Evolutionary conservation across 164 flowering plant species (phyloP).

Genomic region (Chloranthus sessilifolius): DNA sequence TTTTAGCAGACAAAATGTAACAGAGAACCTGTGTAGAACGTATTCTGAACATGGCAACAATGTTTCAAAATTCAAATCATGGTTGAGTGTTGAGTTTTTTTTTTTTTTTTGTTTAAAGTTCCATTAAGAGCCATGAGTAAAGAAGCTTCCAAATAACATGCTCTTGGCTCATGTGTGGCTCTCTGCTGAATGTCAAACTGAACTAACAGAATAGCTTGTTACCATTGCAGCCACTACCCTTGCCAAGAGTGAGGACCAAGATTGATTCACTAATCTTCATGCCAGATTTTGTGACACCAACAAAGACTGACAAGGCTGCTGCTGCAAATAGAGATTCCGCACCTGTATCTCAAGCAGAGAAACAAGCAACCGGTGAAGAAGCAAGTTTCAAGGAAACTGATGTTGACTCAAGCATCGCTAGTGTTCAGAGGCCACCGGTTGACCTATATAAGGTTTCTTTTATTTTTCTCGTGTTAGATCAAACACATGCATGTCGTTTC

Average conservation of each 20-base stretch:
- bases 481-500: not conserved
- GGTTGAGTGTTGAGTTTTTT: no score
- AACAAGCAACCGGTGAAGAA: slow-evolving; percentile 19
- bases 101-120: no score
- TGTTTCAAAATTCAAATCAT: no score
- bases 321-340: slow-evolving; percentile 18
- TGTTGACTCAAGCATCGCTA: slow-evolving; percentile 35
- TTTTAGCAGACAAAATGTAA: no score
- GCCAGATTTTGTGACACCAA: slow-evolving; percentile 40
- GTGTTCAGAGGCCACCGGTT: slow-evolving; percentile 92
- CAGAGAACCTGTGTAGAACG: no score
- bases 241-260: slow-evolving; percentile 66
- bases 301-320: slow-evolving; percentile 30
- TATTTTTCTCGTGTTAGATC: not conserved
- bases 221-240: slow-evolving; percentile 66
- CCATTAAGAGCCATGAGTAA: no score
- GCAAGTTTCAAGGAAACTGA: slow-evolving; percentile 29
- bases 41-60: no score
- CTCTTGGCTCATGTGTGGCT: no score
- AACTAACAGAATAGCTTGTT: not conserved
- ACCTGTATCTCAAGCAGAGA: slow-evolving; percentile 21
- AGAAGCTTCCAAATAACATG: no score
- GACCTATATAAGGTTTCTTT: slow-evolving; percentile 83
- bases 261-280: slow-evolving; percentile 72
- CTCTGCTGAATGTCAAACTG: no score